These are phyloP conservation scores for Magnaporthiopsis poae DNA, from an alignment of 2,329 filamentous ascomycete genomes.

Conservation along the genomic window DNA sequence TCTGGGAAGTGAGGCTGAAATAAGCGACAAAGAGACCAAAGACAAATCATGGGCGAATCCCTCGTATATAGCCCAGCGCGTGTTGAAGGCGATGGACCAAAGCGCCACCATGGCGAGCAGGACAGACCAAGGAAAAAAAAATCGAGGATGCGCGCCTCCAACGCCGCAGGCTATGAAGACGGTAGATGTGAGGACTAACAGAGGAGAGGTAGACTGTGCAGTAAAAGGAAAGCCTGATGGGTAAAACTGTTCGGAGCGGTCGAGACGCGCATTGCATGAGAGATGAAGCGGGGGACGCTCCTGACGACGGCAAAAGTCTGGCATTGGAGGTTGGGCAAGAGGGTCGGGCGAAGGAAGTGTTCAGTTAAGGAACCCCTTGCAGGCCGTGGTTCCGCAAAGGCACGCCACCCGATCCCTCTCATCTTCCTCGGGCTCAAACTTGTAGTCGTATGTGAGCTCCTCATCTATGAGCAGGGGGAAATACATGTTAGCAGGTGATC, in stretches of 20 bases:
- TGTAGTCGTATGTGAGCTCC: slow-evolving; percentile 99
- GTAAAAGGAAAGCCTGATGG: background rate
- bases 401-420: slow-evolving; percentile 93
- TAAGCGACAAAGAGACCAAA: background rate
- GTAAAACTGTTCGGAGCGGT: background rate
- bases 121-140: background rate
- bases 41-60: background rate
- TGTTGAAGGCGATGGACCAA: background rate
- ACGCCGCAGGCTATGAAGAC: background rate
- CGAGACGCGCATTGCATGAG: background rate
- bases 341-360: background rate
- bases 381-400: slow-evolving; percentile 87
- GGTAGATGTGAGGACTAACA: background rate
- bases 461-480: slow-evolving; percentile 54
- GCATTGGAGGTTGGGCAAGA: background rate
- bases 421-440: slow-evolving; percentile 94
- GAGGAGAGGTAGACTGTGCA: background rate
- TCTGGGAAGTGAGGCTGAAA: background rate
- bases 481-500: slow-evolving; percentile 10
- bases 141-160: background rate
- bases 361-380: slow-evolving; percentile 98
- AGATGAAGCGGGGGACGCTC: background rate
- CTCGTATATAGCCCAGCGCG: background rate
- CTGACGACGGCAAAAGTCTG: background rate
- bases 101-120: background rate